Conservation (phyloP, 495 filamentous ascomycete genomes). For the Annulohypoxylon nitens region DNA sequence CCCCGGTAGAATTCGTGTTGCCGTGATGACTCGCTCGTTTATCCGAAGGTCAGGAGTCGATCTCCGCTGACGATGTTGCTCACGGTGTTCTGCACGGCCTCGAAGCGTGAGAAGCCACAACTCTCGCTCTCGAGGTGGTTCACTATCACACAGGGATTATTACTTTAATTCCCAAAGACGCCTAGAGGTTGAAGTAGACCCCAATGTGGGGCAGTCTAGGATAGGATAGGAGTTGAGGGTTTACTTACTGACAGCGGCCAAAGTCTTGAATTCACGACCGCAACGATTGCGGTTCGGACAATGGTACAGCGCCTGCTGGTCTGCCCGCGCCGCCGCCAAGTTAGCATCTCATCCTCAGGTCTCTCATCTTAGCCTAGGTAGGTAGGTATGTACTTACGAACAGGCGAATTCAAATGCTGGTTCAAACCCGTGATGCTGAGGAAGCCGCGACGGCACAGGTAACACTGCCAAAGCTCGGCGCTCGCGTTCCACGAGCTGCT, state of each 20-base stretch:
- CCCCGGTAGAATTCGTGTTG: too few species aligned
- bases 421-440: conserved; percentile 24
- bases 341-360: background rate
- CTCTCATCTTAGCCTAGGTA: background rate
- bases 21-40: background rate
- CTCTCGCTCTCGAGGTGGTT: conserved; percentile 68
- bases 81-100: conserved; percentile 45
- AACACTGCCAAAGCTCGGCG: conserved; percentile 47
- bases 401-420: conserved; percentile 53
- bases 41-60: conserved; percentile 36
- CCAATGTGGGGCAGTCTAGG: background rate
- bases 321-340: conserved; percentile 1
- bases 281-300: conserved; percentile 62
- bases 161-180: background rate
- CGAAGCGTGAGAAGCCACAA: conserved; percentile 64
- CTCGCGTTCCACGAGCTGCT: conserved; percentile 44
- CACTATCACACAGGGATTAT: conserved; percentile 37
- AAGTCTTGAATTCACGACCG: conserved; percentile 58
- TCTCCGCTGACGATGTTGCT: conserved; percentile 31
- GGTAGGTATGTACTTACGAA: conserved; percentile 41
- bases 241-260: conserved; percentile 58
- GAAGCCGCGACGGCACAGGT: conserved; percentile 51
- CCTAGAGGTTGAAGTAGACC: background rate
- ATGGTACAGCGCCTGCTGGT: conserved; percentile 65
- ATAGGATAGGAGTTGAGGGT: background rate